Evolutionary conservation across 2,329 filamentous ascomycete genomes (phyloP).

Genomic region (Fusarium incarnatum): DNA sequence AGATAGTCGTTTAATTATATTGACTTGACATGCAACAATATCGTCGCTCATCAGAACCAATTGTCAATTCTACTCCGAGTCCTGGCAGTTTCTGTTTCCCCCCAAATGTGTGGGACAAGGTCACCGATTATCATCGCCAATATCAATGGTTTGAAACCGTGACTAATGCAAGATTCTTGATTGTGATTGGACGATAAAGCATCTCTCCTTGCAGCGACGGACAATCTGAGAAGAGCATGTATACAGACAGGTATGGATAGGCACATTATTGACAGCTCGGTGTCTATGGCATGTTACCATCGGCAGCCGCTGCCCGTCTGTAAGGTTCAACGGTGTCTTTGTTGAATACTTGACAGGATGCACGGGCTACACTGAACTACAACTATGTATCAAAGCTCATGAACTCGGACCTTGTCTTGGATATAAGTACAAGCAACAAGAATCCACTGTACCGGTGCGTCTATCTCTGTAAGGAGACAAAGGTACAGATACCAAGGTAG

Average conservation of each 20-base stretch:
- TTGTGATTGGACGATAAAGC: slow-evolving; percentile 9
- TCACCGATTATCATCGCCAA: slow-evolving; percentile 7
- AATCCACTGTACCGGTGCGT: neutral
- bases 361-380: neutral
- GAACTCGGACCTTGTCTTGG: neutral
- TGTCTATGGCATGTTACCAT: neutral
- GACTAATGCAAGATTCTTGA: neutral
- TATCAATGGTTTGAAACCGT: slow-evolving; percentile 13
- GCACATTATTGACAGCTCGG: neutral
- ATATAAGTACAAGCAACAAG: neutral
- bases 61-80: neutral
- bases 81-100: neutral
- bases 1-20: neutral
- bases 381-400: neutral
- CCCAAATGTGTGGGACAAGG: neutral
- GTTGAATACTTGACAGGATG: neutral
- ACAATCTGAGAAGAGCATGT: neutral
- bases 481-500: neutral
- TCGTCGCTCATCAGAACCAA: neutral
- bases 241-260: neutral
- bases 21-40: neutral
- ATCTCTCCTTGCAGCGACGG: neutral
- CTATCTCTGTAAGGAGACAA: neutral
- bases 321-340: neutral
- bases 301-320: neutral